Conservation (phyloP, 2,329 filamentous ascomycete genomes). For the Diaporthe vaccinii region DNA sequence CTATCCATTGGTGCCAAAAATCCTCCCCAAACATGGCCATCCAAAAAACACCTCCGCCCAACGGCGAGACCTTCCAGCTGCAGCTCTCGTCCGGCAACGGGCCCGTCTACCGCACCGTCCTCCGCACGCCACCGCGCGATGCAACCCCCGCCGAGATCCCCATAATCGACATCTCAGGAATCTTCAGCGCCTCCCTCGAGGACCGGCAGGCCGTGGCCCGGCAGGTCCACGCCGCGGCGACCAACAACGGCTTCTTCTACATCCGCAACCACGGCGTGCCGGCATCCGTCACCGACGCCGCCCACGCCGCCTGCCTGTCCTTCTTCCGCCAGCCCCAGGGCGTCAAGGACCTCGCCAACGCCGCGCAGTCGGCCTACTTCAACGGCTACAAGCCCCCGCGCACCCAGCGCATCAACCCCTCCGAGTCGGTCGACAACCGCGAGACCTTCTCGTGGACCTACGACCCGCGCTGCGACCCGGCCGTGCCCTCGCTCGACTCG, state of each 20-base stretch:
- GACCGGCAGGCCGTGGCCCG: conserved; percentile 42
- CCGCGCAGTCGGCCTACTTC: conserved; percentile 55
- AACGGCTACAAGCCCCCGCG: conserved; percentile 62
- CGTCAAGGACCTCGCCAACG: conserved; percentile 56
- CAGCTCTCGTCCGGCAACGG: conserved; percentile 54
- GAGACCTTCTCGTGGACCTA: conserved; percentile 68
- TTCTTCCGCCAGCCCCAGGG: conserved; percentile 64
- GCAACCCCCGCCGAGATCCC: conserved; percentile 62
- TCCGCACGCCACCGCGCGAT: conserved; percentile 53
- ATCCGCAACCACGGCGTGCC: conserved; percentile 64
- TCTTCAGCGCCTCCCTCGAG: conserved; percentile 49
- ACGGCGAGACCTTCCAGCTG: conserved; percentile 47
- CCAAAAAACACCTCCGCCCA: not conserved
- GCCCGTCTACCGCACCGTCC: conserved; percentile 53
- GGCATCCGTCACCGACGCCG: conserved; percentile 47
- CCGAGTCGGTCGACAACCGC: conserved; percentile 63
- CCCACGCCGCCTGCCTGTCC: conserved; percentile 51
- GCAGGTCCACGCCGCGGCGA: conserved; percentile 55
- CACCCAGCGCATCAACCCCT: conserved; percentile 62
- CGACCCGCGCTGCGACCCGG: conserved; percentile 65
- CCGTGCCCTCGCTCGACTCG: conserved; percentile 52
- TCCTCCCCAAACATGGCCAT: not conserved
- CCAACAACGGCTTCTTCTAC: conserved; percentile 69
- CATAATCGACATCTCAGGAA: conserved; percentile 62
- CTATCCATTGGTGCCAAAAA: not conserved